Evolutionary conservation across 2,329 filamentous ascomycete species (phyloP).

Genomic region (Penicillium paneum): DNA sequence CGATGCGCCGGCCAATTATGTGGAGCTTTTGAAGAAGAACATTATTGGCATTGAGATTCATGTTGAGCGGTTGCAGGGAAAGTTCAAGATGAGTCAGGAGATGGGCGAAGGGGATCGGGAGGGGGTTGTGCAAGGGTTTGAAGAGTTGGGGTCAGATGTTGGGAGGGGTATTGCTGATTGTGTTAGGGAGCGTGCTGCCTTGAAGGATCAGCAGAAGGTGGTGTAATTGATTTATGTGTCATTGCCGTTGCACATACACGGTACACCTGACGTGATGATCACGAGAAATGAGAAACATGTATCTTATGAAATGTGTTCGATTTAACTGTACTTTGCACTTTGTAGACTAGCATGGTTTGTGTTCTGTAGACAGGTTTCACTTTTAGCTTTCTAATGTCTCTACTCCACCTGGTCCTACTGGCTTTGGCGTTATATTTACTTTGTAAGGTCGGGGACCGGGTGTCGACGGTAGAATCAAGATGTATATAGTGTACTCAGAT

Average conservation of each 20-base stretch:
- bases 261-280: background rate
- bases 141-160: constrained; percentile 41
- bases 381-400: background rate
- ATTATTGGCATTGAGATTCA: constrained; percentile 62
- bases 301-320: background rate
- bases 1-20: constrained; percentile 58
- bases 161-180: constrained; percentile 29
- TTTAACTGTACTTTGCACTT: background rate
- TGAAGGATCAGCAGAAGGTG: background rate
- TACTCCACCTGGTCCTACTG: background rate
- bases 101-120: constrained; percentile 51
- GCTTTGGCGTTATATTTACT: background rate
- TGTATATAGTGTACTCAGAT: background rate
- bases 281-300: background rate
- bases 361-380: background rate
- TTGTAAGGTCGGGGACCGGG: background rate
- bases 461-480: background rate
- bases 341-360: background rate
- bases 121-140: constrained; percentile 59
- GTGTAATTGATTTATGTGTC: background rate
- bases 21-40: constrained; percentile 56
- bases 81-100: constrained; percentile 68
- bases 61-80: constrained; percentile 56
- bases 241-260: background rate
- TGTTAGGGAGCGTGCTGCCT: constrained; percentile 11